phyloP scores from a whole-genome alignment of 176 grass and related monocot species.

The Carex cristatella region DNA sequence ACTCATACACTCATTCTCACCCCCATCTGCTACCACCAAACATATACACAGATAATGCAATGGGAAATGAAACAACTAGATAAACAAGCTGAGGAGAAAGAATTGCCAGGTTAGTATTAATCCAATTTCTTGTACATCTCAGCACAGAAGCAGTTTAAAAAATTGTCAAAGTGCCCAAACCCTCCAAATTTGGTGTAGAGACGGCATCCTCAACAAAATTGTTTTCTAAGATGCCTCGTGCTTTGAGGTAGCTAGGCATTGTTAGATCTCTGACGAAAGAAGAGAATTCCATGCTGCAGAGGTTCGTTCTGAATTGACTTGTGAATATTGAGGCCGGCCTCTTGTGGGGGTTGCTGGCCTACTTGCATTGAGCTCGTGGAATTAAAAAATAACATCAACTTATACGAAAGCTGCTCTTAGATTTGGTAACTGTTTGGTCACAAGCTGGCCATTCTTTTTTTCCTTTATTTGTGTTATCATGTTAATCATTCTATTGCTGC shows the following conservation, averaged over 20 bases:
- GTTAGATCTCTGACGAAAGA: constrained; percentile 11
- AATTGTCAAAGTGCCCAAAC: not conserved
- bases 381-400: not conserved
- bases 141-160: not conserved
- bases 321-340: constrained; percentile 71
- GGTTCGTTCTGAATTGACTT: constrained; percentile 55
- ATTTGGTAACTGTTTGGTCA: not conserved
- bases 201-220: not conserved
- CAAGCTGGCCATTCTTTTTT: not conserved
- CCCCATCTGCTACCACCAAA: constrained; percentile 18
- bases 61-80: not conserved
- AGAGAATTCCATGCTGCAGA: constrained; percentile 55
- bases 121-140: not conserved
- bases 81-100: constrained; percentile 24
- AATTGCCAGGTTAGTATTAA: constrained; percentile 18
- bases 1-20: constrained; percentile 7
- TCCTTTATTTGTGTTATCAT: not conserved
- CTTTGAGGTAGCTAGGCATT: not conserved
- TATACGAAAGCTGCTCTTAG: not conserved
- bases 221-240: not conserved
- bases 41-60: constrained; percentile 25
- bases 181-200: not conserved
- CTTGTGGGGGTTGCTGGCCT: constrained; percentile 84
- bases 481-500: not conserved
- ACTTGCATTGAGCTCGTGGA: constrained; percentile 90